phyloP scores from a whole-genome alignment of 495 filamentous ascomycete species.

The Emericellopsis terricola region DNA sequence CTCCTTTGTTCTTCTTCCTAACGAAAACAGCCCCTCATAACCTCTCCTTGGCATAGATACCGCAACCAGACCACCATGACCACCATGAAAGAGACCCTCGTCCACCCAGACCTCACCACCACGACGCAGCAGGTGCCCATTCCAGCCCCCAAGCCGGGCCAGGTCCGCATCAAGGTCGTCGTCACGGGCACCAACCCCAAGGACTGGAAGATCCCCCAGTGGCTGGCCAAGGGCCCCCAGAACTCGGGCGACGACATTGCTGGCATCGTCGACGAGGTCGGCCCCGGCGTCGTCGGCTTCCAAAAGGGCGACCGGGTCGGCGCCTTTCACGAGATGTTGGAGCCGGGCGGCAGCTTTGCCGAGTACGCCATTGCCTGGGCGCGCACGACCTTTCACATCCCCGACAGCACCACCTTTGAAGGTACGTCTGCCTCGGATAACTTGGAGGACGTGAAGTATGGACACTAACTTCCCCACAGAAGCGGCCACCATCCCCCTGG shows the following conservation, averaged over 20 bases:
- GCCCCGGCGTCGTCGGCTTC: slow-evolving; percentile 20
- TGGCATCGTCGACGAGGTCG: slow-evolving; percentile 19
- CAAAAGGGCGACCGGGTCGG: slow-evolving; percentile 23
- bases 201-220: slow-evolving; percentile 10
- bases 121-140: not conserved
- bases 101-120: slow-evolving; percentile 12
- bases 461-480: too few species aligned
- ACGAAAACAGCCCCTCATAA: too few species aligned
- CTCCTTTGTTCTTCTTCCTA: too few species aligned
- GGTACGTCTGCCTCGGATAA: too few species aligned
- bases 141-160: not conserved
- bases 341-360: slow-evolving; percentile 14
- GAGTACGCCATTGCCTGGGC: slow-evolving; percentile 22
- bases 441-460: too few species aligned
- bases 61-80: too few species aligned
- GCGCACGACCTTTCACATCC: slow-evolving; percentile 21
- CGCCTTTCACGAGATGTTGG: slow-evolving; percentile 15
- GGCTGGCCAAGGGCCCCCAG: slow-evolving; percentile 1
- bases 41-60: too few species aligned
- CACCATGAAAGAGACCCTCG: not conserved
- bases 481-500: not conserved
- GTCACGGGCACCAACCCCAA: slow-evolving; percentile 13
- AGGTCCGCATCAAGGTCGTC: slow-evolving; percentile 6
- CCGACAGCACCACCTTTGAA: slow-evolving; percentile 20
- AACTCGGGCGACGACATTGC: slow-evolving; percentile 26